Evolutionary conservation across 805 yeast genomes (phyloP).

Genomic region (Clavispora asparagi): DNA sequence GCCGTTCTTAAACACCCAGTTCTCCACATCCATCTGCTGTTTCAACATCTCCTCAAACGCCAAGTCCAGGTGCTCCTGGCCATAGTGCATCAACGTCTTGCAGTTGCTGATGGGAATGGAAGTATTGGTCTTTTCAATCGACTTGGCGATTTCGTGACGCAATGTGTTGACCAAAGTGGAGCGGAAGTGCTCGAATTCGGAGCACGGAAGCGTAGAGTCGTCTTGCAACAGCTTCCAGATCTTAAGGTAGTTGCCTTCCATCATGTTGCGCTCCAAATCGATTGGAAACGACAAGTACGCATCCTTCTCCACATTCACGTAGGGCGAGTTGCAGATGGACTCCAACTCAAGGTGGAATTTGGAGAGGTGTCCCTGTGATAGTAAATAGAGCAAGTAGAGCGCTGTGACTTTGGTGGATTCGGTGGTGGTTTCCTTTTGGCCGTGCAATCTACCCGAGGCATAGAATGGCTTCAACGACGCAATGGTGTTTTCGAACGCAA

Average conservation of each 20-base stretch:
- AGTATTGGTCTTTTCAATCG: slow-evolving; percentile 74
- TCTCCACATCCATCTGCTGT: slow-evolving; percentile 35
- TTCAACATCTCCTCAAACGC: slow-evolving; percentile 26
- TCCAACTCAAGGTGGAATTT: slow-evolving; percentile 90
- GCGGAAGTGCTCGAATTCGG: slow-evolving; percentile 77
- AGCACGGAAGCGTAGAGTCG: slow-evolving; percentile 50
- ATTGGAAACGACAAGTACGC: slow-evolving; percentile 77
- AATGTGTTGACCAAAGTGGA: slow-evolving; percentile 72
- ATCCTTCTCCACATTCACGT: slow-evolving; percentile 58
- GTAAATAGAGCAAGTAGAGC: slow-evolving; percentile 66
- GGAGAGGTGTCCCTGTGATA: slow-evolving; percentile 80
- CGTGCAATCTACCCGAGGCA: slow-evolving; percentile 40
- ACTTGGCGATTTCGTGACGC: slow-evolving; percentile 78
- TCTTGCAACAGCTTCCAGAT: slow-evolving; percentile 74
- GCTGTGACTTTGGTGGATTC: slow-evolving; percentile 60
- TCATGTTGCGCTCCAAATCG: slow-evolving; percentile 83
- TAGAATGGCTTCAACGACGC: slow-evolving; percentile 79
- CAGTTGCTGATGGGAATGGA: slow-evolving; percentile 78
- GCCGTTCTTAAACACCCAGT: slow-evolving; percentile 56
- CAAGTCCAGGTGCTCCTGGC: slow-evolving; percentile 35
- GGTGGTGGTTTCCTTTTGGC: slow-evolving; percentile 24
- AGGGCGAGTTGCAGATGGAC: slow-evolving; percentile 47
- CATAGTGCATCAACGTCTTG: slow-evolving; percentile 70
- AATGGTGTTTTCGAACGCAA: slow-evolving; percentile 64
- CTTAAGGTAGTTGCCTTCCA: slow-evolving; percentile 94